phyloP scores from a whole-genome alignment of 768 basidiomycete species.

The Melanogaster broomeanus region DNA sequence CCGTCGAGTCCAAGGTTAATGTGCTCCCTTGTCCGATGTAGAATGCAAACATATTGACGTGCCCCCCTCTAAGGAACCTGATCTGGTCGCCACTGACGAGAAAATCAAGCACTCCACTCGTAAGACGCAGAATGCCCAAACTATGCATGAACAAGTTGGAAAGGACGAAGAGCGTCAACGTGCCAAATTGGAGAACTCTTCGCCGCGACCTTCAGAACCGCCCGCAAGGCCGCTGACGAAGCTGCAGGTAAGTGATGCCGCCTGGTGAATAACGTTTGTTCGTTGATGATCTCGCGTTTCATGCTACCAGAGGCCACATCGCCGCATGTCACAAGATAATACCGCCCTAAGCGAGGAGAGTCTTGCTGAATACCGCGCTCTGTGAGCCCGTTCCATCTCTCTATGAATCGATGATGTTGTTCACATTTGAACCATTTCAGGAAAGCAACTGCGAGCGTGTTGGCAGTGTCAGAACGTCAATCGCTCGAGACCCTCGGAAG shows the following conservation, averaged over 20 bases:
- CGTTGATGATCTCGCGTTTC: constrained; percentile 7
- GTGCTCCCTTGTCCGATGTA: not conserved
- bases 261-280: not conserved
- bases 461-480: constrained; percentile 87
- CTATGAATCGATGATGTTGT: not conserved
- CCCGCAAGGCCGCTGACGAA: constrained; percentile 68
- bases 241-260: constrained; percentile 64
- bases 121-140: constrained; percentile 71
- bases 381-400: constrained; percentile 13
- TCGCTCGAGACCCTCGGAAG: constrained; percentile 76
- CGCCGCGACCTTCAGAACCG: constrained; percentile 65
- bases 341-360: constrained; percentile 80
- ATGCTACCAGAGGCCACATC: constrained; percentile 63
- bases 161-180: constrained; percentile 58
- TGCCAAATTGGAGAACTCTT: constrained; percentile 53
- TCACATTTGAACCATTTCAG: constrained; percentile 40
- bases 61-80: constrained; percentile 70
- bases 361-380: constrained; percentile 71
- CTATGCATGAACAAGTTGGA: constrained; percentile 60
- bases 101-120: constrained; percentile 85
- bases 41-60: not conserved
- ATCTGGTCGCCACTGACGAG: constrained; percentile 79
- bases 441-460: constrained; percentile 75
- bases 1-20: constrained; percentile 77
- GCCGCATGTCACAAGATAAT: constrained; percentile 70